A percentile compares a stretch with the other conserved stretches of the same genome.
phyloP scores from a whole-genome alignment of 1,139 yeast species.

The Kodamaea arcana region DNA sequence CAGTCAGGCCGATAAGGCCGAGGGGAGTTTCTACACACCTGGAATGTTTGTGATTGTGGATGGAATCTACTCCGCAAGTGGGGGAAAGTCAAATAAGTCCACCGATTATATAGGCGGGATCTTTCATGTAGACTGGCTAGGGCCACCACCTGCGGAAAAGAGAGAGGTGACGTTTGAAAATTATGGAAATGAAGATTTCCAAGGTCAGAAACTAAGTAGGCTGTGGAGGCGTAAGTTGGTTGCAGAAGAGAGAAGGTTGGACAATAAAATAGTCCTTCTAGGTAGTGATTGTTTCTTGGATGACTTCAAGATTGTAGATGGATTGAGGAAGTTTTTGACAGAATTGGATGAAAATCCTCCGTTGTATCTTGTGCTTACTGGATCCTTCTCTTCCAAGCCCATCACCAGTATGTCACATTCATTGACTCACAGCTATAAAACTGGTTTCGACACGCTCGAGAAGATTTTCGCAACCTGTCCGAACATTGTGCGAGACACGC shows the following conservation, averaged over 20 bases:
- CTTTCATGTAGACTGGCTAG: constrained; percentile 72
- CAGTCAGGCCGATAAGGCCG: constrained; percentile 58
- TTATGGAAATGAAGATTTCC: constrained; percentile 75
- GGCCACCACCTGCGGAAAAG: constrained; percentile 86
- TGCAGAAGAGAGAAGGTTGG: constrained; percentile 53
- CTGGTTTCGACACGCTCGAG: constrained; percentile 70
- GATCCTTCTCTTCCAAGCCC: constrained; percentile 68
- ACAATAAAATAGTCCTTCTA: constrained; percentile 60
- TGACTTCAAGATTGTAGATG: constrained; percentile 46
- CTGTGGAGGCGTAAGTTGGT: constrained; percentile 52
- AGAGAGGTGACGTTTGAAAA: constrained; percentile 63
- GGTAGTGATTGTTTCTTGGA: constrained; percentile 76
- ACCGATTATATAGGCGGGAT: constrained; percentile 38
- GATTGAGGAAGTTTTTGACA: constrained; percentile 54
- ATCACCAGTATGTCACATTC: constrained; percentile 44
- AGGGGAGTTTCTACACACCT: constrained; percentile 66
- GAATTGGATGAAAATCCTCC: constrained; percentile 52
- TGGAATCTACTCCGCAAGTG: constrained; percentile 74
- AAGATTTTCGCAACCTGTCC: constrained; percentile 38
- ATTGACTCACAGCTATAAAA: constrained; percentile 58
- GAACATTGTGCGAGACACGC: constrained; percentile 28
- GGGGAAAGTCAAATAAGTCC: constrained; percentile 31
- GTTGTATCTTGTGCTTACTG: constrained; percentile 43
- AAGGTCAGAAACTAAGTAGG: constrained; percentile 65
- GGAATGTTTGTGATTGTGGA: constrained; percentile 83